Evolutionary conservation across 345 rosid species (phyloP), one percentile per base, ranked within the genome.

Genomic region (Erysimum cheiranthoides): DNA sequence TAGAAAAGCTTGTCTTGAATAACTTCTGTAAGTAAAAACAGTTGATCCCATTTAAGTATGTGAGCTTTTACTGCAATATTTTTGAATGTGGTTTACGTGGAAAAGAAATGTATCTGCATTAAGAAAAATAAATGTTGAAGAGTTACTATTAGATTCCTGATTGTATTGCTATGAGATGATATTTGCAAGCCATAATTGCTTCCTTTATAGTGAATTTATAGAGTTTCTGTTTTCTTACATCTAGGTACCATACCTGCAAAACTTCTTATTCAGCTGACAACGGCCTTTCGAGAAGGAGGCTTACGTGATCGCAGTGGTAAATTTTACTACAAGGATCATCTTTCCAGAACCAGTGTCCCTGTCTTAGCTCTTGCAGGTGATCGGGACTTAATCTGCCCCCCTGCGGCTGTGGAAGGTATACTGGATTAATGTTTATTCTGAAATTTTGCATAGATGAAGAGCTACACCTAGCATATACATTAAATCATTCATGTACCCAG

Each of bases 361-460:
- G 83, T 92, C 70, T 78, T 95, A 79, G 99, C 99, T 2, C 68
- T 92, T 68, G 99, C 99, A 31, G 99, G 99, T 75, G 96, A 95
- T 71, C 78, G 68, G 77, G 97, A 95, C 87, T 83, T 87, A 72
- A 92, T 95, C 74, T 95, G 99, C 64, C 99, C 99, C 27, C 93
- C 96, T 39, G 88, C 82, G 63, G 97, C 99, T 77, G 99, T 92
- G 35, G 89, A 88, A 73, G 97, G 99, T 90, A 86, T 45, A 31
- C 36, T 71, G 16, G 6, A 36, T 5, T 30, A 31, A 64, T 57
- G 30, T 36, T 16, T 61, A 30, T 42, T 32, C 32, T 51, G 25
- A 61, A 66, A 18, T 18, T 50, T 11, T 31, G 69, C 74, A 14
- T 75, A 40, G 57, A 40, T 38, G 68, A 68, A 68, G 39, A 50